Base-by-base conservation (phyloP, 129 eudicot genomes). In the Chrysanthemum lavandulifolium region DNA sequence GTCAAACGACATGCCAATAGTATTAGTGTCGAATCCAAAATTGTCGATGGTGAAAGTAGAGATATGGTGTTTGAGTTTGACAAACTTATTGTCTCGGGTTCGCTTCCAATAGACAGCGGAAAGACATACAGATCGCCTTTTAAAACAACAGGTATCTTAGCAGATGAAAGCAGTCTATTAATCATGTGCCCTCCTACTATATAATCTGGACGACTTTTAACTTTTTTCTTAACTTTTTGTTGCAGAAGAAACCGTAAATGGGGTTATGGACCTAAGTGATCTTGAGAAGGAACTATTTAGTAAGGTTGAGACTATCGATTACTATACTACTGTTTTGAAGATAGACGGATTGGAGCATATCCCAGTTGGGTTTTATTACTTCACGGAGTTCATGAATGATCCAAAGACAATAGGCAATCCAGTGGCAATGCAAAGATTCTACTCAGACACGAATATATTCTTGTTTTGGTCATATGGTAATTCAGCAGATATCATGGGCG, bases 391-490 rank as follows among this genome's bases (percentile, higher is more conserved):
- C 73, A 83, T 83, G 74, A 74, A 83, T 54, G 84, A 79, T 76
- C 82, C 87, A 11, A 49, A 63, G 21, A 43, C 84, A 10, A 76
- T 83, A 18, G 84, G 87, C 51, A 71, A 83, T 55, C 87, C 87
- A 3, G 87, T 83, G 0, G 87, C 84, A 18, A 83, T 83, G 87
- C 87, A 83, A 76, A 76, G 72, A 79, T 83, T 79, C 73, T 83
- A 79, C 49, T 59, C 84, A 36, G 82, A 83, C 53, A 80, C 84
- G 1, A 75, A 83, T 13, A 67, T 83, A n/a, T 83, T 75, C 73
- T 27, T 83, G 51, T 83, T 83, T 76, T 83, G 87, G 87, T 83
- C 87, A 2, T 83, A 83, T 16, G 87, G 87, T 51, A 83, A 83
- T 63, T 76, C 82, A 53, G 53, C 65, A 48, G 23, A 83, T 76